Evolutionary conservation across 2,329 filamentous ascomycete species (phyloP), one percentile per base, ranked within the genome.

Genomic region (Sclerotinia spermophila): DNA sequence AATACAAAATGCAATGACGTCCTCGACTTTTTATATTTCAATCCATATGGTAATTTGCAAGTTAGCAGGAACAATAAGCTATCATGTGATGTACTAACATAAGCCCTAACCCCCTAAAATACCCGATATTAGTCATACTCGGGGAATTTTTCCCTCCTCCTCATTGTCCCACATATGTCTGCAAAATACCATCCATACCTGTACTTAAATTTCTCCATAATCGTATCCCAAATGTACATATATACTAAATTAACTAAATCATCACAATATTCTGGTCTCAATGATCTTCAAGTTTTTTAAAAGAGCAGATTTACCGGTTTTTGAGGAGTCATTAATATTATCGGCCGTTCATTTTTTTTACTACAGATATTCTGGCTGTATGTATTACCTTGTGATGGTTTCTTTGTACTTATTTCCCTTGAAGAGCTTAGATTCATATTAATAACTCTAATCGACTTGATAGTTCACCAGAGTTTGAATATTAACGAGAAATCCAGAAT

Each of bases 351-450:
- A 53, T 53, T 53, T 17, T 17, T 53, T 5, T 7, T 13, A n/a
- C 13, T 51, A 7, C 3, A 27, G n/a, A 27, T 51, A 51, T 51
- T 51, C 48, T 51, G 5, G 5, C 48, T 27, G 48, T 17, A 27
- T 17, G 48, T 51, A 15, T n/a, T 51, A 2, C 1, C 11, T 51
- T 0, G 0, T 27, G 13, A 17, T 51, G 2, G 1, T 51, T 6
- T 51, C 10, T 51, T n/a, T 2, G 5, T 13, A 3, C 1, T n/a
- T 13, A 3, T 1, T n/a, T 15, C 1, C 11, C 2, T 11, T 15
- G 11, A 11, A 1, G 4, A 51, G 7, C 24, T 48, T 51, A 11
- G n/a, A 5, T n/a, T 24, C 45, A n/a, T n/a, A 10, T 51, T 13
- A n/a, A 21, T 51, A 0, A 51, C 45, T 51, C 24, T 4, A 48